phyloP scores from a whole-genome alignment of 164 flowering plant genomes.

The Litsea cubeba region DNA sequence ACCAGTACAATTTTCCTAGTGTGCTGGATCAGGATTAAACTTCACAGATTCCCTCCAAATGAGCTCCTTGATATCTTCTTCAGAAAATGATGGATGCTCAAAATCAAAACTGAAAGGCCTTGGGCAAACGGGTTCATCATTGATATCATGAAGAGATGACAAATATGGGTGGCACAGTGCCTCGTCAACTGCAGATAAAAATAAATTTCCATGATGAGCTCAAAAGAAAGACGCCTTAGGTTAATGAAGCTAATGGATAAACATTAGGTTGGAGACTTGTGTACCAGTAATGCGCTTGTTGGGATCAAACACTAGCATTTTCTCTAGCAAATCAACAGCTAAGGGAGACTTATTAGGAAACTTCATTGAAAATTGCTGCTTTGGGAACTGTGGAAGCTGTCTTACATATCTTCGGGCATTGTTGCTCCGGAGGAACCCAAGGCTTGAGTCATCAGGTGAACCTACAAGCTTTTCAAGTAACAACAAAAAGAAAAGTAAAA shows the following conservation, averaged over 20 bases:
- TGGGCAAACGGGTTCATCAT: slow-evolving; percentile 80
- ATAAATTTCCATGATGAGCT: not conserved
- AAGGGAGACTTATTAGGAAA: slow-evolving; percentile 66
- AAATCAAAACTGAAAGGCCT: slow-evolving; percentile 78
- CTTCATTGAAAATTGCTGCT: slow-evolving; percentile 56
- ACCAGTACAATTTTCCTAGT: slow-evolving; percentile 19
- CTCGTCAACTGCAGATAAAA: slow-evolving; percentile 61
- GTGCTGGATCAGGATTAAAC: slow-evolving; percentile 71
- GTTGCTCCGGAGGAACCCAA: slow-evolving; percentile 89
- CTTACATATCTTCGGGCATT: slow-evolving; percentile 87
- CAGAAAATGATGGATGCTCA: slow-evolving; percentile 86
- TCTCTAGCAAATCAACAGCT: slow-evolving; percentile 79
- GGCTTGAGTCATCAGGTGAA: slow-evolving; percentile 91
- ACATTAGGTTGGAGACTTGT: not conserved
- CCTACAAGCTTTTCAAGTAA: slow-evolving; percentile 62
- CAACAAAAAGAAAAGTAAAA: not conserved
- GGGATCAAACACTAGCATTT: slow-evolving; percentile 95
- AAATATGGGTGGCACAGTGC: slow-evolving; percentile 86
- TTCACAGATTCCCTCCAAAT: slow-evolving; percentile 80
- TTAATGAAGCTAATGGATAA: not conserved
- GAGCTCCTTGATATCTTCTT: slow-evolving; percentile 88
- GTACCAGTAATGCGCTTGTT: slow-evolving; percentile 84
- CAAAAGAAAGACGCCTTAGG: not conserved
- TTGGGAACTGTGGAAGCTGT: slow-evolving; percentile 87
- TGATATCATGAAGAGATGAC: slow-evolving; percentile 79